Conservation (phyloP, 2,329 filamentous ascomycete genomes). For the Thelonectria discophora region DNA sequence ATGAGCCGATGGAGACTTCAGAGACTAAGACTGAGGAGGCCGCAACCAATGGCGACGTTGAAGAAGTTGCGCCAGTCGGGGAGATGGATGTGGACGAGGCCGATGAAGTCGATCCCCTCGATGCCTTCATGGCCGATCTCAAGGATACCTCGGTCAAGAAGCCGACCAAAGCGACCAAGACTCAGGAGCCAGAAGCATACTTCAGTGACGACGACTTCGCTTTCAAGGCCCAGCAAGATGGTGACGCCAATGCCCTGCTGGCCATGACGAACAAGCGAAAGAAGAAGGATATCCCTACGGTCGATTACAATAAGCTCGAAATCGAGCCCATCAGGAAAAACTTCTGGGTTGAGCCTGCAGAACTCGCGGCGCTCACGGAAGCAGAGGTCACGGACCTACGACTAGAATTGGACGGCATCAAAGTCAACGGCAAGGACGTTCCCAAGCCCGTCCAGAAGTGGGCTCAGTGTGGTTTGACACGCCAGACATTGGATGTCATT, state of each 20-base stretch:
- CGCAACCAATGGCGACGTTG: conserved; percentile 36
- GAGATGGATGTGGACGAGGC: conserved; percentile 67
- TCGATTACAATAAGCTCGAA: conserved; percentile 87
- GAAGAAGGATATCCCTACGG: conserved; percentile 91
- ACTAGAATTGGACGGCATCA: conserved; percentile 92
- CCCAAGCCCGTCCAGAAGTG: conserved; percentile 96
- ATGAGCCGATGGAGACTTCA: conserved; percentile 41
- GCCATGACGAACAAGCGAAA: conserved; percentile 74
- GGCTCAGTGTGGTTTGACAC: conserved; percentile 91
- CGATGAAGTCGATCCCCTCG: conserved; percentile 86
- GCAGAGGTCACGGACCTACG: conserved; percentile 84
- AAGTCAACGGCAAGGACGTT: conserved; percentile 86
- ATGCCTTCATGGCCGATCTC: conserved; percentile 92
- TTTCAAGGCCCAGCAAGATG: conserved; percentile 58
- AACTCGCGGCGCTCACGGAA: conserved; percentile 83
- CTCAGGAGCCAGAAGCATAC: conserved; percentile 81
- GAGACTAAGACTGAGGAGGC: conserved; percentile 33
- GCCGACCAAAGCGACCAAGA: conserved; percentile 53
- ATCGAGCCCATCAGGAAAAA: conserved; percentile 89
- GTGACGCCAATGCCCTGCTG: conserved; percentile 58
- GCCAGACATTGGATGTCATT: conserved; percentile 87
- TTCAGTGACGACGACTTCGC: conserved; percentile 85
- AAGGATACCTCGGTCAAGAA: conserved; percentile 62
- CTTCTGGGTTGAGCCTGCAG: conserved; percentile 91
- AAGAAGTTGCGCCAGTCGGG: conserved; percentile 44